phyloP scores from a whole-genome alignment of 2,329 filamentous ascomycete genomes.

The Diplodia intermedia region DNA sequence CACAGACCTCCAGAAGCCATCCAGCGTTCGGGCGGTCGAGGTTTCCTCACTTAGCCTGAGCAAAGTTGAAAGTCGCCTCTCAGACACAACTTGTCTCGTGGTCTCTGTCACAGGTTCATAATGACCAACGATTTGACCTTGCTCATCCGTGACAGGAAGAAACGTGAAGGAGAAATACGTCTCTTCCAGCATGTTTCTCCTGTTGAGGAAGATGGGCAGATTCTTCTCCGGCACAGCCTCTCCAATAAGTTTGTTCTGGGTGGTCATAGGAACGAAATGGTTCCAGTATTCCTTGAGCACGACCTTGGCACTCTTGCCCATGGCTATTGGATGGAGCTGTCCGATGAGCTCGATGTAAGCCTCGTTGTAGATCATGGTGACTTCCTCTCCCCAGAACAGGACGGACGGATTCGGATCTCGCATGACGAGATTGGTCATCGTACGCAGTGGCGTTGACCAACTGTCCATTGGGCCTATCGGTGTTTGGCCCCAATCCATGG shows the following conservation, averaged over 20 bases:
- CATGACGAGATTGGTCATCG: constrained; percentile 46
- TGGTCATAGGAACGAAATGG: constrained; percentile 39
- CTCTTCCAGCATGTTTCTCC: constrained; percentile 74
- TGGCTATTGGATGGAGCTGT: constrained; percentile 57
- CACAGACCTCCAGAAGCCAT: constrained; percentile 73
- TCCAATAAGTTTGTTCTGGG: constrained; percentile 39
- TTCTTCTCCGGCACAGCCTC: constrained; percentile 60
- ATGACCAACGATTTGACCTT: constrained; percentile 73
- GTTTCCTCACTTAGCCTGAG: constrained; percentile 53
- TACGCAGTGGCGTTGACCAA: constrained; percentile 59
- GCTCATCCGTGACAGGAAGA: constrained; percentile 72
- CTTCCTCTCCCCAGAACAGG: constrained; percentile 53
- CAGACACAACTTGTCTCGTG: constrained; percentile 66
- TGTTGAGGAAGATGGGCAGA: constrained; percentile 72
- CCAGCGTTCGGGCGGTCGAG: constrained; percentile 70
- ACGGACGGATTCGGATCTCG: constrained; percentile 42
- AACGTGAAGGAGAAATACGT: constrained; percentile 81
- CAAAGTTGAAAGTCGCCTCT: constrained; percentile 19
- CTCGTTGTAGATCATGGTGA: constrained; percentile 50
- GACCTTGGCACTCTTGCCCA: constrained; percentile 67
- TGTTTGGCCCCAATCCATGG: constrained; percentile 57
- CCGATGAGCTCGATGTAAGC: constrained; percentile 43
- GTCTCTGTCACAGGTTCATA: constrained; percentile 82
- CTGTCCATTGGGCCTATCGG: constrained; percentile 55
- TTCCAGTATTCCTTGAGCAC: constrained; percentile 71